These are phyloP conservation scores for Knufia petricola DNA, from an alignment of 2,329 filamentous ascomycete species.

Conservation along the genomic window DNA sequence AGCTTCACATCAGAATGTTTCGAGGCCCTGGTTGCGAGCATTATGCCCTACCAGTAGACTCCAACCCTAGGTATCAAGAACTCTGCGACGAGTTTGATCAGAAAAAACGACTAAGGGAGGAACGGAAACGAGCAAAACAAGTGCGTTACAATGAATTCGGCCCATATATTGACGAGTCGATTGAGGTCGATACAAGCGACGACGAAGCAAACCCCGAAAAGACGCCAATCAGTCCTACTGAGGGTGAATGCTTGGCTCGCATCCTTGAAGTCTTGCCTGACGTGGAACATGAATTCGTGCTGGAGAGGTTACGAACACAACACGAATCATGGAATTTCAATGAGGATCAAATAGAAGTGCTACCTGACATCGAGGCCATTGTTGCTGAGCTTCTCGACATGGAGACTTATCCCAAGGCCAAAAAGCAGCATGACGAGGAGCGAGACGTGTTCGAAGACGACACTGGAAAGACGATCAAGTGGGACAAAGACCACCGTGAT, in stretches of 20 bases:
- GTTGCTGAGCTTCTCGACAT: constrained; percentile 35
- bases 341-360: constrained; percentile 3
- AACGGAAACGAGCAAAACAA: constrained; percentile 9
- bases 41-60: constrained; percentile 20
- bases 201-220: not conserved
- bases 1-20: constrained; percentile 19
- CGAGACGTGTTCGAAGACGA: constrained; percentile 29
- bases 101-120: constrained; percentile 6
- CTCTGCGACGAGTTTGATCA: constrained; percentile 20
- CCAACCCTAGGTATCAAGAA: constrained; percentile 16
- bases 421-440: constrained; percentile 28
- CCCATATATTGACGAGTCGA: constrained; percentile 4
- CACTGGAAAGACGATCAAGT: constrained; percentile 26
- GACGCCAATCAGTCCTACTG: not conserved
- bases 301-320: constrained; percentile 13
- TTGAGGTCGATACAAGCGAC: constrained; percentile 11
- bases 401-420: constrained; percentile 34
- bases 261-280: constrained; percentile 40
- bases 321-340: not conserved
- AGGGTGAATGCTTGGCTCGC: constrained; percentile 25
- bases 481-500: constrained; percentile 15
- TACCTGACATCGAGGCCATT: constrained; percentile 26
- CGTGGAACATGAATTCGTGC: constrained; percentile 35
- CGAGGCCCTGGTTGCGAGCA: constrained; percentile 21
- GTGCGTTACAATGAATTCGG: constrained; percentile 3